Evolutionary conservation across 2,329 filamentous ascomycete genomes (phyloP).

Genomic region (Fusarium solani-melongenae): DNA sequence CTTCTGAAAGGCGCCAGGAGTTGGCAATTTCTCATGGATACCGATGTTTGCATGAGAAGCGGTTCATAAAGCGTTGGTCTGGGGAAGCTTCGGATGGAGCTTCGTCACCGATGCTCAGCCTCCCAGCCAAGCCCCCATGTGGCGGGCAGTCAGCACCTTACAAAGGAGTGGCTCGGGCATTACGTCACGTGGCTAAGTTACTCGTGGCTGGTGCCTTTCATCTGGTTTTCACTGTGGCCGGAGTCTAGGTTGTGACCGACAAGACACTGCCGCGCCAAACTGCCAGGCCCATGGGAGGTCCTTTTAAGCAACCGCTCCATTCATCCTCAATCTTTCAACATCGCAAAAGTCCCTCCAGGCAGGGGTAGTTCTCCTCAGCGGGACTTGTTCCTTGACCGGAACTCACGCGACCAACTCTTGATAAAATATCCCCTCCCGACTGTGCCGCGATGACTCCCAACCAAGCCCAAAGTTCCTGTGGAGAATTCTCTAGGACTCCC

Average conservation of each 20-base stretch:
- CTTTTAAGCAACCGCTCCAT: not conserved
- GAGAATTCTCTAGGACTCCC: conserved; percentile 20
- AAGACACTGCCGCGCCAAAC: not conserved
- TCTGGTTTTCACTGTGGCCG: not conserved
- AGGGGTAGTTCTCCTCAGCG: conserved; percentile 15
- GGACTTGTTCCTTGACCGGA: conserved; percentile 1
- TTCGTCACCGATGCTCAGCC: conserved; percentile 39
- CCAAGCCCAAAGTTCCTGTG: conserved; percentile 17
- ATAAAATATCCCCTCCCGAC: conserved; percentile 15
- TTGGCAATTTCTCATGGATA: conserved; percentile 19
- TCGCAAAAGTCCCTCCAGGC: conserved; percentile 33
- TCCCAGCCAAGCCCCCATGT: conserved; percentile 26
- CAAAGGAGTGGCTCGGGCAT: not conserved
- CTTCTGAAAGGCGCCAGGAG: conserved; percentile 11
- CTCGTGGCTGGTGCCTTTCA: not conserved
- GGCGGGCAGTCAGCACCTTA: not conserved
- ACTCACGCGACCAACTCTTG: conserved; percentile 24
- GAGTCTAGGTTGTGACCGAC: conserved; percentile 4
- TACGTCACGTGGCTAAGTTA: not conserved
- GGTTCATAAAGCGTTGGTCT: not conserved
- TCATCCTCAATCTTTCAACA: conserved; percentile 1
- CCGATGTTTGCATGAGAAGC: not conserved
- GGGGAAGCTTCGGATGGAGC: conserved; percentile 15
- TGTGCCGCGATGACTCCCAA: conserved; percentile 21
- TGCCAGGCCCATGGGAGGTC: not conserved